phyloP scores from a whole-genome alignment of 345 rosid genomes.

The Aegle marmelos region DNA sequence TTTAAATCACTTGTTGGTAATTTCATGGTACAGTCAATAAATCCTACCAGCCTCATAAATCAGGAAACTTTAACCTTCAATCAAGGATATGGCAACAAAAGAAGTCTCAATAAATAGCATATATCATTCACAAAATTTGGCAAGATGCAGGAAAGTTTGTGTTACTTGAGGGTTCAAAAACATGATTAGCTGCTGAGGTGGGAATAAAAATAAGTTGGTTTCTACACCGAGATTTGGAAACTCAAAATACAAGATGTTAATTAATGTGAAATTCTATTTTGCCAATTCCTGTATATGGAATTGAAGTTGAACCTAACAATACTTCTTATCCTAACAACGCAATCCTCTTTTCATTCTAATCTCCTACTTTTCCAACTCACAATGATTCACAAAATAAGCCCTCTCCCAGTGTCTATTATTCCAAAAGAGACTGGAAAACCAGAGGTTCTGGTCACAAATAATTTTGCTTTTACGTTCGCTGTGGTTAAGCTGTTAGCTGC shows the following conservation, averaged over 20 bases:
- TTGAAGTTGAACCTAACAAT: background rate
- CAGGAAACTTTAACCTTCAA: background rate
- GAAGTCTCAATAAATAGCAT: background rate
- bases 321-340: background rate
- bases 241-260: background rate
- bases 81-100: background rate
- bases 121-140: background rate
- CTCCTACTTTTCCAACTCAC: background rate
- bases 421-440: background rate
- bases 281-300: background rate
- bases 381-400: background rate
- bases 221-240: background rate
- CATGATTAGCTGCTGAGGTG: background rate
- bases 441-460: background rate
- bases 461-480: background rate
- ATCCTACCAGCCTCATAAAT: background rate
- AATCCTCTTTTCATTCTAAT: background rate
- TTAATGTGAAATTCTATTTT: background rate
- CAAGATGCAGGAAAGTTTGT: background rate
- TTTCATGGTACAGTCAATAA: background rate
- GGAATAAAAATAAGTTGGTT: too few relatives aligned
- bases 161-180: background rate
- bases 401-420: background rate
- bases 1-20: background rate
- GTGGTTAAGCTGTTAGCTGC: background rate